A percentile compares a stretch with the other conserved stretches of the same genome.
Conservation (phyloP, 139 green algal genomes). For the Tetraselmis striata region DNA sequence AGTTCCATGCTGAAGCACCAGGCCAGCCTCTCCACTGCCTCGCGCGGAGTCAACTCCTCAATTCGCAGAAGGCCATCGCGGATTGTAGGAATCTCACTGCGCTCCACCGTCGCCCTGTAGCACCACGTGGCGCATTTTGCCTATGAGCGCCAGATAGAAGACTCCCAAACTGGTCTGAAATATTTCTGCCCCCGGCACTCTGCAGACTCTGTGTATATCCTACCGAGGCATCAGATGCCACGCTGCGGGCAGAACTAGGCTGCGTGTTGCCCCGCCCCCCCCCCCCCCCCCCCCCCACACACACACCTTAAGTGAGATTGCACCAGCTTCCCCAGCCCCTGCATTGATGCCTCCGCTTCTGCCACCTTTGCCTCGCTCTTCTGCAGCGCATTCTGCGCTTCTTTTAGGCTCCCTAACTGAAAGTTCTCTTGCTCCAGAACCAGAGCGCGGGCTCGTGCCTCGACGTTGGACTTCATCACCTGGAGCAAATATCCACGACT, state of each 20-base stretch:
- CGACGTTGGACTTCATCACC: background rate
- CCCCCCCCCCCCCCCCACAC: no score
- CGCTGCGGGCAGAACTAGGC: no score
- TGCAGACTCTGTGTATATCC: no score
- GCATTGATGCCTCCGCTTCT: background rate
- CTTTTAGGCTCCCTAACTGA: background rate
- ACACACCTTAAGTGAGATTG: background rate
- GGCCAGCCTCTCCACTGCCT: background rate
- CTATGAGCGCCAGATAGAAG: background rate
- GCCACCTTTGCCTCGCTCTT: background rate
- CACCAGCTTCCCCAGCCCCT: background rate
- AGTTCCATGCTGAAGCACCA: background rate
- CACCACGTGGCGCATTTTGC: background rate
- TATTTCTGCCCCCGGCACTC: no score
- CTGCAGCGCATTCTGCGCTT: background rate
- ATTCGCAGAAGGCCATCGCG: background rate
- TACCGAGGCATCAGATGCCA: no score
- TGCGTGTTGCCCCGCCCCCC: no score
- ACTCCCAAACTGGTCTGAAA: background rate
- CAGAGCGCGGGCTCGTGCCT: background rate
- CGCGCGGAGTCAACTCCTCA: background rate
- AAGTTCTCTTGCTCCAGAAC: background rate
- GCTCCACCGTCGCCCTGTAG: background rate
- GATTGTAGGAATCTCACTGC: background rate
- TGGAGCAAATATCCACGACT: background rate